Evolutionary conservation across 2,329 filamentous ascomycete species (phyloP).

Genomic region (Cladophialophora immunda): DNA sequence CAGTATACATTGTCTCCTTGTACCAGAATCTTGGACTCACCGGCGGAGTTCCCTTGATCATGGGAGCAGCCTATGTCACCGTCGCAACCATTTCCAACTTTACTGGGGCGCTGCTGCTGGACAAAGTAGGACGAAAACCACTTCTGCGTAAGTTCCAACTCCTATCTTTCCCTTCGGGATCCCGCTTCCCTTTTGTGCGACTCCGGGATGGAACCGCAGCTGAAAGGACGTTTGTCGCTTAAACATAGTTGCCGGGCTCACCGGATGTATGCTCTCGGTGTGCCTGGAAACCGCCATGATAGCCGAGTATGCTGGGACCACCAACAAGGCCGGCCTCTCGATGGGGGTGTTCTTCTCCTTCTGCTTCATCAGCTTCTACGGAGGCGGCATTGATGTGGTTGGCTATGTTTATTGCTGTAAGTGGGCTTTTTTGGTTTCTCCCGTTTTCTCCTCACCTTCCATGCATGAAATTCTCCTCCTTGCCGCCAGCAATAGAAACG

Average conservation of each 20-base stretch:
- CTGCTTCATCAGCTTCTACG: constrained; percentile 36
- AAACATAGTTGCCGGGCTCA: constrained; percentile 30
- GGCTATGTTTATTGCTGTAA: constrained; percentile 38
- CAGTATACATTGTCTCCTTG: constrained; percentile 34
- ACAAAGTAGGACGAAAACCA: constrained; percentile 42
- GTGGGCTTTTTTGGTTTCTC: neutral
- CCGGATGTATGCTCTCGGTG: constrained; percentile 36
- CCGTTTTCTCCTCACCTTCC: constrained; percentile 4
- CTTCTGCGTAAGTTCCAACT: constrained; percentile 39
- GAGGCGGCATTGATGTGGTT: constrained; percentile 35
- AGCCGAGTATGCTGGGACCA: constrained; percentile 46
- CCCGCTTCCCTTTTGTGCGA: neutral
- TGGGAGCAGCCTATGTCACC: constrained; percentile 36
- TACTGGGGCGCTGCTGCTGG: constrained; percentile 34
- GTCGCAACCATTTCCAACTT: constrained; percentile 37
- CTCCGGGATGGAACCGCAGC: constrained; percentile 7
- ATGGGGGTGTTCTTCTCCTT: constrained; percentile 69
- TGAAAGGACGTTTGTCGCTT: neutral
- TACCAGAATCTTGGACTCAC: constrained; percentile 36
- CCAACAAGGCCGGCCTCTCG: constrained; percentile 36
- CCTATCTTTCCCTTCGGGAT: neutral
- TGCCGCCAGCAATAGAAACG: constrained; percentile 12
- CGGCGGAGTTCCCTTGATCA: constrained; percentile 32
- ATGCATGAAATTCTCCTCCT: constrained; percentile 7
- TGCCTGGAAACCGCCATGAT: constrained; percentile 38